These are phyloP conservation scores for Neofusicoccum sp. DNA, from an alignment of 2,329 filamentous ascomycete species.

Conservation along the genomic window DNA sequence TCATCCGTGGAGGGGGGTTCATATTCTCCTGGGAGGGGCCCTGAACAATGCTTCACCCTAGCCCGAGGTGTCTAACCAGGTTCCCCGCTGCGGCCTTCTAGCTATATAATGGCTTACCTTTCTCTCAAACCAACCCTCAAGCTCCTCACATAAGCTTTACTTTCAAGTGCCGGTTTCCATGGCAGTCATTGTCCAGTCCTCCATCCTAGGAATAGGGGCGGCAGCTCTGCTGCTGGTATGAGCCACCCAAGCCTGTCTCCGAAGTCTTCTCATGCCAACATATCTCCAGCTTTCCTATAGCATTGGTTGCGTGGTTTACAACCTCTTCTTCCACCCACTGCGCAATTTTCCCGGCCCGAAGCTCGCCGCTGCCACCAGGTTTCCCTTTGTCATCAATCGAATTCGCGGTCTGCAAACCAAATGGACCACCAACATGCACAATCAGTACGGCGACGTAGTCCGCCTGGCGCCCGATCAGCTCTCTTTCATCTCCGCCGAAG, in stretches of 20 bases:
- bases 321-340: slow-evolving; percentile 18
- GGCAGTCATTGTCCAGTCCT: not conserved
- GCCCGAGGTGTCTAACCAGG: not conserved
- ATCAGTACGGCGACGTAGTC: slow-evolving; percentile 18
- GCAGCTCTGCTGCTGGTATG: slow-evolving; percentile 4
- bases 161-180: not conserved
- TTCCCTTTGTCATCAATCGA: slow-evolving; percentile 2
- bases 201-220: not conserved
- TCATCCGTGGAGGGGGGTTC: not conserved
- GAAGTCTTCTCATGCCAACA: not conserved
- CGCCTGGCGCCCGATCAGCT: slow-evolving; percentile 16
- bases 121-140: not conserved
- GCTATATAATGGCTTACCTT: not conserved
- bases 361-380: slow-evolving; percentile 2
- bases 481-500: slow-evolving; percentile 14
- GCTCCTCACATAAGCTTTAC: not conserved
- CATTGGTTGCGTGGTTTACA: slow-evolving; percentile 5
- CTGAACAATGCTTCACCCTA: not conserved
- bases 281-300: not conserved
- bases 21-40: not conserved
- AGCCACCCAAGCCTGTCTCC: too few relatives aligned
- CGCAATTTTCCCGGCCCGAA: slow-evolving; percentile 18
- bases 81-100: not conserved
- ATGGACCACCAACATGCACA: slow-evolving; percentile 3
- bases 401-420: not conserved